Percentiles rank a stretch among this genome's conserved stretches.
Evolutionary conservation across 179 eudicot genomes (phyloP).

Genomic region (Spinacia oleracea): DNA sequence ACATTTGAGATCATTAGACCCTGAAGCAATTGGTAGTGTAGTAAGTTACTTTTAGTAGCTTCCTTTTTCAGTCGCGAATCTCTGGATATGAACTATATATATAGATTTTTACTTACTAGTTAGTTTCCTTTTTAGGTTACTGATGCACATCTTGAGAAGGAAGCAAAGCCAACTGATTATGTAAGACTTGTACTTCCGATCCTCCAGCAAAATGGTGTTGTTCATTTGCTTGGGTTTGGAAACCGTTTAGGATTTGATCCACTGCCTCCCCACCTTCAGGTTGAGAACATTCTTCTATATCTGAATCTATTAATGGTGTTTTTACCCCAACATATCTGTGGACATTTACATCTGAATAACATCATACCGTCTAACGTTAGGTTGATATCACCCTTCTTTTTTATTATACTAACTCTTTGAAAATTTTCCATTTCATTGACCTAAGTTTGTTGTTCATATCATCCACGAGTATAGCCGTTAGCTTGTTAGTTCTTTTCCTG

Average conservation of each 20-base stretch:
- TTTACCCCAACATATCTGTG: neutral
- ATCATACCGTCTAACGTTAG: neutral
- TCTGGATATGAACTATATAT: neutral
- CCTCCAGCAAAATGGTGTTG: conserved; percentile 60
- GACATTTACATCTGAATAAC: neutral
- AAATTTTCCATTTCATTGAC: neutral
- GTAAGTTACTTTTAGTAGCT: conserved; percentile 43
- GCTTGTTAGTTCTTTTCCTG: neutral
- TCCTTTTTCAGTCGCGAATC: neutral
- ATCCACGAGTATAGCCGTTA: neutral
- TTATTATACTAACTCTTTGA: neutral
- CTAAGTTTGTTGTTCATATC: neutral
- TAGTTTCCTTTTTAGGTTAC: conserved; percentile 57
- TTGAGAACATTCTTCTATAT: conserved; percentile 19
- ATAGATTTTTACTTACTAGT: neutral
- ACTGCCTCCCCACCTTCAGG: conserved; percentile 79
- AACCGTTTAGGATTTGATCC: conserved; percentile 95
- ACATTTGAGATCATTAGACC: conserved; percentile 59
- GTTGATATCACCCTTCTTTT: neutral
- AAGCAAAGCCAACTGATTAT: conserved; percentile 71
- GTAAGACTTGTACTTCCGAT: conserved; percentile 60
- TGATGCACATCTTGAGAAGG: conserved; percentile 83
- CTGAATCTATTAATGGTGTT: neutral
- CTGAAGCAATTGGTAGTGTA: conserved; percentile 81
- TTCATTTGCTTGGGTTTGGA: conserved; percentile 89